Base-by-base conservation (phyloP, 2,329 filamentous ascomycete species). In the Juglanconis sp. region DNA sequence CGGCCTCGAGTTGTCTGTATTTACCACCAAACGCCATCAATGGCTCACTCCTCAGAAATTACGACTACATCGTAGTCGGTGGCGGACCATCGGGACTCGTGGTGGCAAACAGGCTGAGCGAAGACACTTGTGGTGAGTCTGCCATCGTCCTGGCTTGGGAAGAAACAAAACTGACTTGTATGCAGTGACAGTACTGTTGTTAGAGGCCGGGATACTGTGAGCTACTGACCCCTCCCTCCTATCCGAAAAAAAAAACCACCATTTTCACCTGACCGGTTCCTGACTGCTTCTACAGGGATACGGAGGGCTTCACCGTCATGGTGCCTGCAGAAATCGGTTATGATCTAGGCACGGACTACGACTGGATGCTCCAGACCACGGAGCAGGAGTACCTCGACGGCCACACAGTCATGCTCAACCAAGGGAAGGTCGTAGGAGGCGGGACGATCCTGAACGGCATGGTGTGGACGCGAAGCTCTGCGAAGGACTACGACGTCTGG, bases 81-180 rank as follows among this genome's bases (percentile, higher is more conserved):
- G 79, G 79, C 17, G 79, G 79, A 4, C 72, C 76, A 34, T 77
- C 76, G 38, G 77, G 79, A 31, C 71, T 81, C 10, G 74, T 76
- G 1, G 68, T 81, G 34, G 76, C 76, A 31, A 74, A 74, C 31
- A 68, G 77, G 4, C 68, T 82, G 48, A 73, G 74, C 17, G 77
- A 79, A 65, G 69, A 77, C 57, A 53, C 66, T 9, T 60, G 65
- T 53, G 49, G 66, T 68, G 56, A 31, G 58, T 38, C 10, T 2
- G n/a, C 3, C 4, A 5, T 9, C 35, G 6, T 46, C 9, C 6
- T 15, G 4, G 9, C 15, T n/a, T 8, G 8, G 5, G 10, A 6
- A 31, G 7, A 5, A 51, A 5, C 9, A 38, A 32, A 13, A 46
- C 57, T 63, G 3, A 60, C 30, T 6, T 13, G 8, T 3, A n/a